phyloP scores from a whole-genome alignment of 805 yeast species.

The Barnettozyma botsteinii region DNA sequence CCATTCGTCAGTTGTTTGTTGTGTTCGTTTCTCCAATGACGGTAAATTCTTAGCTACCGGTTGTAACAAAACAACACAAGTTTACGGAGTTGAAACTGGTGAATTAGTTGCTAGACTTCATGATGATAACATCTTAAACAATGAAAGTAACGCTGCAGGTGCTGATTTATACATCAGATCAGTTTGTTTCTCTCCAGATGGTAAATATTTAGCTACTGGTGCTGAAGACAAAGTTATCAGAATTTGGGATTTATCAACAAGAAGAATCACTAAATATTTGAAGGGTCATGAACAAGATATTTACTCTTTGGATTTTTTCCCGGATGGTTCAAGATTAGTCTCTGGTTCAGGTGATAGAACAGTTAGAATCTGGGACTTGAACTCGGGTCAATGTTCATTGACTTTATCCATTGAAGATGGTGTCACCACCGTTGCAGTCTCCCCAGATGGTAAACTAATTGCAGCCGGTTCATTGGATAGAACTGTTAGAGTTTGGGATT shows the following conservation, averaged over 20 bases:
- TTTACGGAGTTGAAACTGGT: slow-evolving; percentile 88
- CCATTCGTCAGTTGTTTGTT: slow-evolving; percentile 93
- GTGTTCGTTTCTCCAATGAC: slow-evolving; percentile 87
- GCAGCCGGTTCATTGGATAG: slow-evolving; percentile 97
- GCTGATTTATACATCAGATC: slow-evolving; percentile 90
- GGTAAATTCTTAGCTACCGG: slow-evolving; percentile 95
- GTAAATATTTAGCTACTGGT: slow-evolving; percentile 89
- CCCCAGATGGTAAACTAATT: slow-evolving; percentile 88
- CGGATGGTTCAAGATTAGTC: slow-evolving; percentile 87
- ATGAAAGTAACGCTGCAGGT: slow-evolving; percentile 35
- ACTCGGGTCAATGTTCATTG: slow-evolving; percentile 81
- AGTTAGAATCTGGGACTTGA: slow-evolving; percentile 93
- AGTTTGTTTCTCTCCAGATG: slow-evolving; percentile 95
- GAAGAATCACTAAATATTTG: slow-evolving; percentile 78
- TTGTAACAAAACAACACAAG: slow-evolving; percentile 93
- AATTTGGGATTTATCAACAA: slow-evolving; percentile 89
- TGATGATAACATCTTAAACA: slow-evolving; percentile 60
- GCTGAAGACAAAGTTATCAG: slow-evolving; percentile 87
- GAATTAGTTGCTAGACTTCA: slow-evolving; percentile 79
- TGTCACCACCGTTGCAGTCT: slow-evolving; percentile 94
- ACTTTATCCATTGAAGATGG: slow-evolving; percentile 94
- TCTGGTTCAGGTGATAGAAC: slow-evolving; percentile 97
- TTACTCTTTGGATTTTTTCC: slow-evolving; percentile 90
- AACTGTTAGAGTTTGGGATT: slow-evolving; percentile 96
- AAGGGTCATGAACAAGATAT: slow-evolving; percentile 97